A percentile compares a stretch with the other conserved stretches of the same genome.
Evolutionary conservation across 768 basidiomycete species (phyloP).

Genomic region (Termitomyces eurrhizus): DNA sequence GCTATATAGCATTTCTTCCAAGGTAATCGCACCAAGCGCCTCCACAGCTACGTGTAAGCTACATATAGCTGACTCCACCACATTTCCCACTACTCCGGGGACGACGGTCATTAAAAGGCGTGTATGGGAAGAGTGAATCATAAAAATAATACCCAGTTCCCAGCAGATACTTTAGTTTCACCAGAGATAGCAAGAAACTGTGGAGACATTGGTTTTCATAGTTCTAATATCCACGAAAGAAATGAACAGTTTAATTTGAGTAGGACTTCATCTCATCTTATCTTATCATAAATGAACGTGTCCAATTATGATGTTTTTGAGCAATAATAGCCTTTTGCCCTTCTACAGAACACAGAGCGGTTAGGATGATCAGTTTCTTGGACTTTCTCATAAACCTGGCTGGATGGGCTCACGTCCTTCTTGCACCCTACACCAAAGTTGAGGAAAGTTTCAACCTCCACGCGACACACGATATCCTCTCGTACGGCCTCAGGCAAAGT

Average conservation of each 20-base stretch:
- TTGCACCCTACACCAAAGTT: constrained; percentile 92
- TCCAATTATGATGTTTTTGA: neutral
- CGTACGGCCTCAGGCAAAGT: constrained; percentile 55
- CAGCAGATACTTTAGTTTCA: neutral
- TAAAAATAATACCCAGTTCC: neutral
- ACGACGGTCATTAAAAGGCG: neutral
- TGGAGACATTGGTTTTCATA: neutral
- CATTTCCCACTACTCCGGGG: neutral
- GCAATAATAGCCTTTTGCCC: neutral
- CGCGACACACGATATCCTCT: constrained; percentile 81
- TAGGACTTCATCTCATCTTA: neutral
- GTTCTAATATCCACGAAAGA: neutral
- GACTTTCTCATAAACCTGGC: constrained; percentile 50
- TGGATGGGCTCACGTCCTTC: constrained; percentile 64
- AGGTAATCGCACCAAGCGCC: neutral
- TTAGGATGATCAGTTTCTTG: constrained; percentile 21
- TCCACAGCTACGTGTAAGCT: neutral
- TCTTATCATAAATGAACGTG: constrained; percentile 1
- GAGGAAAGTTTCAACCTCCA: constrained; percentile 98
- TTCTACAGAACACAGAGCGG: neutral
- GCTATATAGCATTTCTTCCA: too few relatives aligned
- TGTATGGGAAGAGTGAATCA: neutral
- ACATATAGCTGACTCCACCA: neutral
- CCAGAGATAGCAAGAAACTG: neutral
- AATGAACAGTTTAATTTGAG: neutral